Base-by-base conservation (phyloP, 768 basidiomycete genomes). In the Lactarius evosmus region DNA sequence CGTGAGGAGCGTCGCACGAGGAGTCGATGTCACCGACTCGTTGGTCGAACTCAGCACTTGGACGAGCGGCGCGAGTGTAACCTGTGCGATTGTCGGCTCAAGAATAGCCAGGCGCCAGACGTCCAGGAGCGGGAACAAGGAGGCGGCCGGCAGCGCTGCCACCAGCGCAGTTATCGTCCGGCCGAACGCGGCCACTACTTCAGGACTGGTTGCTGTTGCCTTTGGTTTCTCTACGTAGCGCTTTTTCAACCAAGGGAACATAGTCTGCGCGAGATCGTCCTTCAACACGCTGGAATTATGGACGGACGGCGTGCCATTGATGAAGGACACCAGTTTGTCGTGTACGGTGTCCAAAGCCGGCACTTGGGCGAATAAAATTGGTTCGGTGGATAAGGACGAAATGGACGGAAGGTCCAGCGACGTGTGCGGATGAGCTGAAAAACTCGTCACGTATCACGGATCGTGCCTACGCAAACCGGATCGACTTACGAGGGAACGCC, bases 111-210 rank as follows among this genome's bases (percentile, higher is more conserved):
- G 79, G 1, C 93, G 80, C 88, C 92, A 91, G 67, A 95, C 78
- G 70, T 96, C 94, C 12, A 86, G 81, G 5, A 95, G 72, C 0
- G 94, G 93, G 77, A 95, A 96, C 33, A 93, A 78, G 41, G 83
- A 77, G 9, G 80, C 78, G 0, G 78, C 60, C 0, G 83, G 79
- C 1, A 95, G 81, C 3, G 75, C 76, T 11, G 72, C 62, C 0
- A 72, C 71, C 2, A 93, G 74, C 0, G 74, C 69, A 6, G 67
- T 70, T 4, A 85, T 85, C 4, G 80, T 68, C 1, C 74, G 70
- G 0, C 79, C 67, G 16, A 77, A 72, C 2, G 78, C 78, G 3
- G 78, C 73, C 1, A 71, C 67, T 3, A 59, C 65, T 19, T 62
- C 67, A n/a, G 66, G 2, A 69, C 63, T 56, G 63, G 67, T 32